These are phyloP conservation scores for Stenogyne calaminthoides DNA, from an alignment of 305 asterid genomes.

Conservation along the genomic window DNA sequence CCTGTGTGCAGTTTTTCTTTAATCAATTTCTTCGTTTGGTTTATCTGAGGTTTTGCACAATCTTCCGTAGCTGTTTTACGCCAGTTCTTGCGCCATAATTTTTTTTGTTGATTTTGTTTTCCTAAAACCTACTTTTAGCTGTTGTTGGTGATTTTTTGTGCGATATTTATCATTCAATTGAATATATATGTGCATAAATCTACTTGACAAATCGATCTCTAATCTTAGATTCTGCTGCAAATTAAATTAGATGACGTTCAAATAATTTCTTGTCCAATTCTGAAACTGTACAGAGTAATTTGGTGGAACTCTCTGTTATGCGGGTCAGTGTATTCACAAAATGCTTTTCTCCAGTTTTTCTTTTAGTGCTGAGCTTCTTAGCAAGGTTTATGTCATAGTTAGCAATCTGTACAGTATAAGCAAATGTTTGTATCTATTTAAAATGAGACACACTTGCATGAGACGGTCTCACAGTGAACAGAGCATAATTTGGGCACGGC, in stretches of 20 bases:
- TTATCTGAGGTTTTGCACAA: too few relatives aligned
- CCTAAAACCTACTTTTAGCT: not conserved
- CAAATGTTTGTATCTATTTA: too few relatives aligned
- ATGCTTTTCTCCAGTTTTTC: not conserved
- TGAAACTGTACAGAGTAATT: not conserved
- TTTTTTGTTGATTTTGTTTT: not conserved
- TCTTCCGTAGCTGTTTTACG: too few relatives aligned
- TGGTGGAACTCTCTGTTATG: not conserved
- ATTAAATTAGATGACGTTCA: not conserved
- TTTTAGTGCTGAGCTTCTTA: not conserved
- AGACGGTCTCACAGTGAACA: too few relatives aligned
- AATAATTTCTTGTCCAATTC: not conserved
- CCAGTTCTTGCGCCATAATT: too few relatives aligned
- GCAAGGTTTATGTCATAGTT: not conserved
- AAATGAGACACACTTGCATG: too few relatives aligned
- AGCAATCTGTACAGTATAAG: too few relatives aligned
- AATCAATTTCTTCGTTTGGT: too few relatives aligned
- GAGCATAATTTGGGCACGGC: too few relatives aligned
- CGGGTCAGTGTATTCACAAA: not conserved
- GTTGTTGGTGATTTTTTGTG: not conserved
- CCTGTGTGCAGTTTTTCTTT: too few relatives aligned
- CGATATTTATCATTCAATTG: not conserved
- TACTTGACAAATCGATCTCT: not conserved
- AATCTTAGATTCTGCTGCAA: not conserved
- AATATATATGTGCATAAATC: not conserved